Conservation (phyloP, 176 grass and related monocot species). For the Avena sativa region DNA sequence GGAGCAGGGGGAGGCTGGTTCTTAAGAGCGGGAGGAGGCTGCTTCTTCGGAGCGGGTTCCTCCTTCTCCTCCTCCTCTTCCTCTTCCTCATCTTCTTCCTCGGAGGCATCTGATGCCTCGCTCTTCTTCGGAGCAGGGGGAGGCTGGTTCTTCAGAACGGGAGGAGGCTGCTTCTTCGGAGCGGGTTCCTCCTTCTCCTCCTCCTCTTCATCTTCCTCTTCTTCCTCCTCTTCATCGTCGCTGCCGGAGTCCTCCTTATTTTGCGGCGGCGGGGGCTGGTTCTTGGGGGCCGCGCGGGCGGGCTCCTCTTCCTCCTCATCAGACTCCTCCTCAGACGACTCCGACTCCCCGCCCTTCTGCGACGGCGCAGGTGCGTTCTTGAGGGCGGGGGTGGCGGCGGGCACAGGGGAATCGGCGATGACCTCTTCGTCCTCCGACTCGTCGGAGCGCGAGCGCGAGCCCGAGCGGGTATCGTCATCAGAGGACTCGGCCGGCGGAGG, state of each 20-base stretch:
- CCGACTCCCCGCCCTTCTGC: constrained; percentile 6
- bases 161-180: background rate
- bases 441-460: constrained; percentile 25
- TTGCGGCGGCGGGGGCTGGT: constrained; percentile 23
- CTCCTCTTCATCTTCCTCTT: constrained; percentile 27
- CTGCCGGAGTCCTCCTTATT: background rate
- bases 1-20: background rate
- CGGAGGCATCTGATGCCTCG: constrained; percentile 3
- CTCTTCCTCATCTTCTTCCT: background rate
- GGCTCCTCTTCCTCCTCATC: background rate
- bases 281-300: constrained; percentile 3
- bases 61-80: background rate
- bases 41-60: constrained; percentile 35
- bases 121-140: background rate
- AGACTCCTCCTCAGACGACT: constrained; percentile 8
- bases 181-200: constrained; percentile 36
- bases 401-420: background rate
- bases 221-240: constrained; percentile 29
- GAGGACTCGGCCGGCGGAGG: constrained; percentile 25
- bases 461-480: constrained; percentile 26
- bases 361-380: constrained; percentile 12
- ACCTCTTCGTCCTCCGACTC: constrained; percentile 44
- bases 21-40: no score
- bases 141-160: no score
- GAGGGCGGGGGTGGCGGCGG: background rate